Evolutionary conservation across 2,329 filamentous ascomycete species (phyloP).

Genomic region (Chrysoporthe puriensis): DNA sequence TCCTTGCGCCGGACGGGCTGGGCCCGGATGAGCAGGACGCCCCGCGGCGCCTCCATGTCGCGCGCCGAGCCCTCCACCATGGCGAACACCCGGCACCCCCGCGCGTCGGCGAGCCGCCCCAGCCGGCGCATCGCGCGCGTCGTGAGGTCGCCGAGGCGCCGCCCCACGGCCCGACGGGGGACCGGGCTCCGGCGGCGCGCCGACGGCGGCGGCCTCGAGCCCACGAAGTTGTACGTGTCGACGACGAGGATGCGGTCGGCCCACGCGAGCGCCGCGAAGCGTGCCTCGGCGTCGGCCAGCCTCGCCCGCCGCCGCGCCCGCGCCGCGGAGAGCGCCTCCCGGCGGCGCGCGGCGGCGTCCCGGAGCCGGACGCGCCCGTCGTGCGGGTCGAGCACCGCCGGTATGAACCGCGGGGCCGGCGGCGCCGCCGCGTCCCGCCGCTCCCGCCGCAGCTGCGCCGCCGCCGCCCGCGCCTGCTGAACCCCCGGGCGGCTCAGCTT

Average conservation of each 20-base stretch:
- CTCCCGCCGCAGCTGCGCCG: not conserved
- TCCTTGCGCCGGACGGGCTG: not conserved
- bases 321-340: not conserved
- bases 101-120: not conserved
- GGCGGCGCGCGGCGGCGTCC: not conserved
- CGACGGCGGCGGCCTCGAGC: not conserved
- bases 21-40: constrained; percentile 6
- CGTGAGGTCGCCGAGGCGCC: not conserved
- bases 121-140: not conserved
- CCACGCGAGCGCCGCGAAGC: not conserved
- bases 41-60: not conserved
- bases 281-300: not conserved
- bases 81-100: constrained; percentile 4
- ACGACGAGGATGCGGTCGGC: not conserved
- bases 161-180: not conserved
- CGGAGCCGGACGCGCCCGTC: not conserved
- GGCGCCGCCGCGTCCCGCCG: not conserved
- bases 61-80: constrained; percentile 10
- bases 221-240: not conserved
- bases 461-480: not conserved
- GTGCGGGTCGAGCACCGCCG: not conserved
- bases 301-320: not conserved
- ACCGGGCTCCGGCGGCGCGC: not conserved
- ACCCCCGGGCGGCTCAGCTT: not conserved
- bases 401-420: not conserved